Conservation (phyloP, 2,329 filamentous ascomycete species). For the Curvularia spicifera region DNA sequence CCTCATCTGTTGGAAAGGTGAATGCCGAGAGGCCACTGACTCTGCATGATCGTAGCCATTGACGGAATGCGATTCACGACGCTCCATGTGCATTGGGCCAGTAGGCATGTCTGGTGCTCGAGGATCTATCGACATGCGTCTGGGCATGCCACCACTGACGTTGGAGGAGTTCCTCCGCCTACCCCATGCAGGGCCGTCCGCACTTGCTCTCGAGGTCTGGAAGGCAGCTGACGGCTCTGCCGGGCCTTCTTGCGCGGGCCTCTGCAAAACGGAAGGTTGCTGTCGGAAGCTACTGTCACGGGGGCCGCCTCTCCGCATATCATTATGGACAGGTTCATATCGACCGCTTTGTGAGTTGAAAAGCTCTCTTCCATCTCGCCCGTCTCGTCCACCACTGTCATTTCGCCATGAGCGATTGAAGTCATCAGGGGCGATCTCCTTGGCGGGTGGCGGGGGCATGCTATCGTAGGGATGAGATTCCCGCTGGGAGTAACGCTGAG, state of each 20-base stretch:
- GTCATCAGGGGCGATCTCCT: constrained; percentile 92
- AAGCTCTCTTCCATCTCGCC: constrained; percentile 70
- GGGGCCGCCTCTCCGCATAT: constrained; percentile 71
- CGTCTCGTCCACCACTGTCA: constrained; percentile 61
- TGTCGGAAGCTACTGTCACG: constrained; percentile 74
- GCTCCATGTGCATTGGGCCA: constrained; percentile 36
- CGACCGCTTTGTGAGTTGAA: constrained; percentile 95
- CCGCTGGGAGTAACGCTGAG: constrained; percentile 59
- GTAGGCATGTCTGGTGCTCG: constrained; percentile 49
- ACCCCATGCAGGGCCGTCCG: constrained; percentile 67
- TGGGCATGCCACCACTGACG: constrained; percentile 82
- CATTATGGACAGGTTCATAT: constrained; percentile 80
- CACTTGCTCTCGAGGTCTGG: constrained; percentile 76
- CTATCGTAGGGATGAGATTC: constrained; percentile 65
- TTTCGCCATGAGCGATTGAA: constrained; percentile 89
- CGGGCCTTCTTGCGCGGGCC: constrained; percentile 68
- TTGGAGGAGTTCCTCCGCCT: constrained; percentile 88
- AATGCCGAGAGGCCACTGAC: constrained; percentile 32
- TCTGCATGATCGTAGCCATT: constrained; percentile 36
- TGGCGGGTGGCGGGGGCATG: constrained; percentile 62
- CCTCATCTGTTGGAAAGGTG: constrained; percentile 31
- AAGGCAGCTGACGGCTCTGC: constrained; percentile 87
- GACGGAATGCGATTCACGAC: constrained; percentile 40
- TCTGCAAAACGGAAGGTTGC: constrained; percentile 80
- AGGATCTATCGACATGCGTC: constrained; percentile 66